Evolutionary conservation across 208 protist genomes (phyloP), one percentile per base, ranked within the genome.

Genomic region (Polymyxa betae): DNA sequence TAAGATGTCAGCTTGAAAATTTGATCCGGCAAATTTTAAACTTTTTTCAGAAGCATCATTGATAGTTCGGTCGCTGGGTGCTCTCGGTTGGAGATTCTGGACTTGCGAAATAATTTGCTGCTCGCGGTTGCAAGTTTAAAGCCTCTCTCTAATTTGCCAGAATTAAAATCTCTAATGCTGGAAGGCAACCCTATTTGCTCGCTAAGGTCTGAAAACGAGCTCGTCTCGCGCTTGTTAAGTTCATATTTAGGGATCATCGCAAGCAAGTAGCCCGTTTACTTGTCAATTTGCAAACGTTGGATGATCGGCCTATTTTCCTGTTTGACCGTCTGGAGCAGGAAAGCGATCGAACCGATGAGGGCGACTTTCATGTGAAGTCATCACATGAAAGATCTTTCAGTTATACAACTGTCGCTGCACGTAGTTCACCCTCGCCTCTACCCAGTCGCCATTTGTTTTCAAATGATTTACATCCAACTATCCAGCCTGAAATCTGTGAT

Each of bases 161-260:
- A 43, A 12, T n/a, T 82, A n/a, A 5, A 43, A 43, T 82, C 72
- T 5, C 72, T 82, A 20, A 5, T 40, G 5, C n/a, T 82, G 72
- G 72, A 82, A 43, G 72, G 72, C 12, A 82, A 82, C n/a, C 72
- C 72, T 20, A 82, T 82, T 20, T 82, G 72, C 72, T 82, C 72
- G 35, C 5, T 45, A 38, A 43, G 72, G 72, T 82, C 16, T n/a
- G 40, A 60, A 24, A 60, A 29, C 24, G 24, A 29, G 49, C 24
- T 60, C n/a, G 5, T 82, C 16, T 43, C 72, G 35, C 5, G 5
- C 72, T 38, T 38, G 16, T 82, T n/a, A 82, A 35, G 49, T 43
- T 82, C n/a, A 43, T 43, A 20, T 43, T 35, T 43, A 82, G 72
- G 72, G 12, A 82, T 43, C 35, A 82, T 35, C 72, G 72, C 10